Evolutionary conservation across 2,329 filamentous ascomycete species (phyloP).

Genomic region (Ophiostoma novo-ulmi): DNA sequence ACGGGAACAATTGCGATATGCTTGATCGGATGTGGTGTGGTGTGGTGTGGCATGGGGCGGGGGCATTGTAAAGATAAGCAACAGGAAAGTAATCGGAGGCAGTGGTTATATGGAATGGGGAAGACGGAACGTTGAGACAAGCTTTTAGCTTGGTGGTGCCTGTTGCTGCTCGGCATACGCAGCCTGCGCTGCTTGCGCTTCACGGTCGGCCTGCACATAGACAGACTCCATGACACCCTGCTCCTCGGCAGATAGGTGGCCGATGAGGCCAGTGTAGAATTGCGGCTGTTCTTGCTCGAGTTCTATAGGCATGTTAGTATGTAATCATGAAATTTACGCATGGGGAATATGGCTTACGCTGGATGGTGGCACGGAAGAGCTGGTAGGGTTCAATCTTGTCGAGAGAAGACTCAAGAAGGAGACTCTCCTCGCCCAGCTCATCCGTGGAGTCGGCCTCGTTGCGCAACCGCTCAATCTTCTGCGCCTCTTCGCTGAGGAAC

Average conservation of each 20-base stretch:
- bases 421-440: slow-evolving; percentile 87
- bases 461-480: slow-evolving; percentile 70
- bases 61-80: background rate
- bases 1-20: background rate
- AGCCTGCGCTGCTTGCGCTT: slow-evolving; percentile 19
- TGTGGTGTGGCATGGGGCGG: background rate
- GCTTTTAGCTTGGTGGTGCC: background rate
- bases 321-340: slow-evolving; percentile 54
- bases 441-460: slow-evolving; percentile 68
- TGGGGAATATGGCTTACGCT: slow-evolving; percentile 58
- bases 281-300: slow-evolving; percentile 88
- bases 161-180: background rate
- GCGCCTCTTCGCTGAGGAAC: slow-evolving; percentile 89
- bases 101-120: background rate
- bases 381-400: slow-evolving; percentile 94
- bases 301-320: slow-evolving; percentile 45
- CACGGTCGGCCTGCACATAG: slow-evolving; percentile 59
- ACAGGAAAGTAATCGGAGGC: background rate
- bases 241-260: slow-evolving; percentile 73
- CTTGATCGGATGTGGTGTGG: background rate
- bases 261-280: slow-evolving; percentile 75
- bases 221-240: slow-evolving; percentile 74
- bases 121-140: background rate
- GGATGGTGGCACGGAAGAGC: slow-evolving; percentile 74
- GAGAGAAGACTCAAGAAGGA: slow-evolving; percentile 82